phyloP scores from a whole-genome alignment of 2,329 filamentous ascomycete species.

The Alternaria metachromatica region DNA sequence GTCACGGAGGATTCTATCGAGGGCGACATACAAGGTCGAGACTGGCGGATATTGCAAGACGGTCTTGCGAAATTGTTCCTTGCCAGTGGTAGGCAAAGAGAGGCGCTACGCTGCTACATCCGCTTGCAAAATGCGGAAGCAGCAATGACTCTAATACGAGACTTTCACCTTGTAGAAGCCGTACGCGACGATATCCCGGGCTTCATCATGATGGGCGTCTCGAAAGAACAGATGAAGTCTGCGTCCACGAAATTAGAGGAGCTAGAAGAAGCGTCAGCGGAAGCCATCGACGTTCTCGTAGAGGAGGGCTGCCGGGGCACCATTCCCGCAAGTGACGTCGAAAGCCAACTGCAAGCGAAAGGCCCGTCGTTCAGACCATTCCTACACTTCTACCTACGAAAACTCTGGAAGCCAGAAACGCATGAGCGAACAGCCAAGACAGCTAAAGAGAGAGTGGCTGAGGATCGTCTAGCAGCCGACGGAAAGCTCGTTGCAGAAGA shows the following conservation, averaged over 20 bases:
- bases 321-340: constrained; percentile 77
- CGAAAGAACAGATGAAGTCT: constrained; percentile 69
- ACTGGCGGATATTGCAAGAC: constrained; percentile 91
- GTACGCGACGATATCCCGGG: constrained; percentile 88
- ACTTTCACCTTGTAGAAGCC: constrained; percentile 88
- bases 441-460: constrained; percentile 49
- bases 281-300: constrained; percentile 85
- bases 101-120: constrained; percentile 89
- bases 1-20: constrained; percentile 78
- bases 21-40: constrained; percentile 72
- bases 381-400: constrained; percentile 89
- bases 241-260: constrained; percentile 73
- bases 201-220: constrained; percentile 86
- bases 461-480: constrained; percentile 59
- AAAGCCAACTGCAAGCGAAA: constrained; percentile 72
- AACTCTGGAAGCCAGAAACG: constrained; percentile 80
- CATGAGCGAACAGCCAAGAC: constrained; percentile 52
- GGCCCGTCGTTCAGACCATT: constrained; percentile 67
- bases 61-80: constrained; percentile 85
- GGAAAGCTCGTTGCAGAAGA: constrained; percentile 77
- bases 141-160: constrained; percentile 82
- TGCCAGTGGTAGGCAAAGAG: constrained; percentile 77
- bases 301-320: constrained; percentile 91
- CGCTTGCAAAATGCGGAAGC: constrained; percentile 89
- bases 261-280: constrained; percentile 78